These are phyloP conservation scores for Euphrasia arctica DNA, from an alignment of 305 asterid genomes.

Conservation along the genomic window DNA sequence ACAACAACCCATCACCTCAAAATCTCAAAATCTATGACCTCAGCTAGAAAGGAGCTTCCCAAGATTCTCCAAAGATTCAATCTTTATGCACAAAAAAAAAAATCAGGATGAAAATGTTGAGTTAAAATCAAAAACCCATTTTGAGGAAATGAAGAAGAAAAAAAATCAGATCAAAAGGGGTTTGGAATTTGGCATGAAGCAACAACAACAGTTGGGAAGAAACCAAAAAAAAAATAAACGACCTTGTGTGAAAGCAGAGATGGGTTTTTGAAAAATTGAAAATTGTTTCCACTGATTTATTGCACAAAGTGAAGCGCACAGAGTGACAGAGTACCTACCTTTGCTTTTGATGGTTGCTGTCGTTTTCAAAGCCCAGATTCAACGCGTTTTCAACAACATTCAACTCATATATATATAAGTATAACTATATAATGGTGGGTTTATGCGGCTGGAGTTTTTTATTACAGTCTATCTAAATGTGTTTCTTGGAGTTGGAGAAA, in stretches of 20 bases:
- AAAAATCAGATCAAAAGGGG: neutral
- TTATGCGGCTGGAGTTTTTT: too few species aligned
- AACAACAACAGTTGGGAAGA: neutral
- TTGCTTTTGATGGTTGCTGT: conserved; percentile 1
- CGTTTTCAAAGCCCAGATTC: conserved; percentile 15
- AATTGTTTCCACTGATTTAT: neutral
- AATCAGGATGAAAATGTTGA: neutral
- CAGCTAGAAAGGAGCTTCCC: neutral
- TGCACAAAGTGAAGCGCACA: neutral
- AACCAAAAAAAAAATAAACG: too few species aligned
- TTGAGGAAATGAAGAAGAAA: neutral
- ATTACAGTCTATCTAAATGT: too few species aligned
- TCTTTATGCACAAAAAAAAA: conserved; percentile 14
- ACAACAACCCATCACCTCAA: conserved; percentile 21
- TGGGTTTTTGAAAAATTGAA: neutral
- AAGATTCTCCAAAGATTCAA: conserved; percentile 21
- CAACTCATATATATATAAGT: neutral
- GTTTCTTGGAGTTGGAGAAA: too few species aligned
- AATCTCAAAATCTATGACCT: conserved; percentile 21
- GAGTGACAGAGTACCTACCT: neutral
- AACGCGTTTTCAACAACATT: conserved; percentile 29
- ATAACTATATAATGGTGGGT: neutral
- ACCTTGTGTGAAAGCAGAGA: conserved; percentile 33
- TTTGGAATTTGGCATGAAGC: neutral
- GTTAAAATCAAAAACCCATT: neutral